A percentile compares a stretch with the other conserved stretches of the same genome.
These are phyloP conservation scores for Geum urbanum DNA, from an alignment of 306 rosid species.

Conservation along the genomic window DNA sequence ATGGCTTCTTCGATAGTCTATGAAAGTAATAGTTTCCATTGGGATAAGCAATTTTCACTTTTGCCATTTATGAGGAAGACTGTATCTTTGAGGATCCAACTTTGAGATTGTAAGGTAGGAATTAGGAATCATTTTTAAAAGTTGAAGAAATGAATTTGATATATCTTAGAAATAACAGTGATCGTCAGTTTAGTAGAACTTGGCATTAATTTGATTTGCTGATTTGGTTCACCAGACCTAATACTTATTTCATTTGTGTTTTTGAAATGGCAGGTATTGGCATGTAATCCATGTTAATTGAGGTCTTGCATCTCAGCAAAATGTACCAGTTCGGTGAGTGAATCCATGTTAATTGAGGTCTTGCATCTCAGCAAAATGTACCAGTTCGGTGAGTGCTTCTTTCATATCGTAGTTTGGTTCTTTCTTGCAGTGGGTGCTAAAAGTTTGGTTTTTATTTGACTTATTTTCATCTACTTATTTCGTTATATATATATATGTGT, in stretches of 20 bases:
- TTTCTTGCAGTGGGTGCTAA: not conserved
- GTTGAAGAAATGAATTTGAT: not conserved
- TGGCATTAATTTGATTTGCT: not conserved
- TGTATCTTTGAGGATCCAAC: slow-evolving; percentile 92
- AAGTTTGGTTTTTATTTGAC: slow-evolving; percentile 1
- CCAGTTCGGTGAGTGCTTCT: not conserved
- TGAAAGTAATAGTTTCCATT: slow-evolving; percentile 10
- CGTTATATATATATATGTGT: not conserved
- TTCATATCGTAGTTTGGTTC: not conserved
- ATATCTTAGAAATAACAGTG: not conserved
- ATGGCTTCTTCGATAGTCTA: not conserved
- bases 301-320: slow-evolving; percentile 3
- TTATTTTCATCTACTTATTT: not conserved
- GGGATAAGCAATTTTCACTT: slow-evolving; percentile 62
- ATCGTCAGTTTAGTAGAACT: not conserved
- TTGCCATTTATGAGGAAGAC: slow-evolving; percentile 58
- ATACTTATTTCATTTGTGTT: not conserved
- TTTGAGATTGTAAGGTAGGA: slow-evolving; percentile 61
- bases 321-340: not conserved
- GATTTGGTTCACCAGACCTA: not conserved
- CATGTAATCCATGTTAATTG: not conserved
- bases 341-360: not conserved
- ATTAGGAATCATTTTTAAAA: slow-evolving; percentile 40
- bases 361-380: not conserved
- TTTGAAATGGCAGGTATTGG: not conserved